A percentile compares a stretch with the other conserved stretches of the same genome.
Conservation (phyloP, 192 early-diverging fungal species). For the Phlyctochytrium bullatum region DNA sequence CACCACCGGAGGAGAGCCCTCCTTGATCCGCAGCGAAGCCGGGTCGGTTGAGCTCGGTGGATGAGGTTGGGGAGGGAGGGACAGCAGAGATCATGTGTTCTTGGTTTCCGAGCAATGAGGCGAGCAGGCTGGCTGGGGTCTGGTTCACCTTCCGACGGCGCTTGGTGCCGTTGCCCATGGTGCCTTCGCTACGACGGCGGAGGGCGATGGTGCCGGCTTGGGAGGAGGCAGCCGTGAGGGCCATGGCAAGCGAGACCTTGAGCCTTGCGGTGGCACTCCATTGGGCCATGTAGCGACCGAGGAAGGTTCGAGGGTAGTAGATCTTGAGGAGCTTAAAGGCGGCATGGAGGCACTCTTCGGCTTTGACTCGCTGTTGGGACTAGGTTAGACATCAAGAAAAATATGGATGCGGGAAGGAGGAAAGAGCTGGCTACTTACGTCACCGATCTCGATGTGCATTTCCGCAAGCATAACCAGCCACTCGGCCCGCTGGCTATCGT, state of each 20-base stretch:
- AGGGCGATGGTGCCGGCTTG: neutral
- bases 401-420: neutral
- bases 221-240: neutral
- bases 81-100: too few relatives aligned
- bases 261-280: neutral
- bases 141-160: neutral
- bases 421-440: neutral
- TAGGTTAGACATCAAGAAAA: too few relatives aligned
- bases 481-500: neutral
- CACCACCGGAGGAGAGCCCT: too few relatives aligned
- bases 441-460: neutral
- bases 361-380: neutral
- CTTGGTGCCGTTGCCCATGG: neutral
- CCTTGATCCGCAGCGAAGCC: too few relatives aligned
- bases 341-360: neutral
- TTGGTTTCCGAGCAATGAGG: neutral
- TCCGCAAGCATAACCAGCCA: slow-evolving; percentile 1
- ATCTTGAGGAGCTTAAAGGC: neutral
- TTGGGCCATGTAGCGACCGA: neutral
- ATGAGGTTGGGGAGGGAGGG: too few relatives aligned
- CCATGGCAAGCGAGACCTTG: neutral
- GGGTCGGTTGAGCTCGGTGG: too few relatives aligned
- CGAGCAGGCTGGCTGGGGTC: neutral
- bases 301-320: neutral
- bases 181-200: neutral